Base-by-base conservation (phyloP, 2,329 filamentous ascomycete genomes). In the Xylariomycetidae sp. region DNA sequence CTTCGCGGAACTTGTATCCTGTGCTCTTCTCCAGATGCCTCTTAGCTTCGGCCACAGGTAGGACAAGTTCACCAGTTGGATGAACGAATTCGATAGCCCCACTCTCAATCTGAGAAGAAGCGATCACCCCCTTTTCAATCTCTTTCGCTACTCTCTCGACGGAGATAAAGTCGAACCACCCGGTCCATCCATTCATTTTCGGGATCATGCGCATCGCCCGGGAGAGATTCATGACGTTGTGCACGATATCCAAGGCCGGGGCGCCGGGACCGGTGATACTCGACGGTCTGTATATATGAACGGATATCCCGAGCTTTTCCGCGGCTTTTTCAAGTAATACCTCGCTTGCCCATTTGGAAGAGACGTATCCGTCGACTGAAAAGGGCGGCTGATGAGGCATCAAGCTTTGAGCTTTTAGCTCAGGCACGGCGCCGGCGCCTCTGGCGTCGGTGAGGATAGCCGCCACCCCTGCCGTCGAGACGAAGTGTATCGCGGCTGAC, bases 401-500 rank as follows among this genome's bases (percentile, higher is more conserved):
- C n/a, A n/a, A n/a, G n/a, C n/a, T n/a, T n/a, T n/a, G n/a, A n/a
- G n/a, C n/a, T n/a, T n/a, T n/a, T n/a, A n/a, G n/a, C n/a, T n/a
- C n/a, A n/a, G n/a, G n/a, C n/a, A n/a, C n/a, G n/a, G n/a, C n/a
- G n/a, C n/a, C n/a, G n/a, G n/a, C n/a, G n/a, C n/a, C n/a, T n/a
- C n/a, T n/a, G n/a, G n/a, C n/a, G n/a, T n/a, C n/a, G n/a, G n/a
- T n/a, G n/a, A n/a, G n/a, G n/a, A n/a, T n/a, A n/a, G n/a, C n/a
- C n/a, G 42, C 32, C 5, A 54, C 51, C 4, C 42, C 49, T 4
- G 38, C 49, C 2, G 51, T 53, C 1, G 61, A 66, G 6, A 64
- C 39, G 34, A 50, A 64, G 42, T 65, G 61, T 13, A 67, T 22
- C 1, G 61, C 8, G n/a, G n/a, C n/a, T n/a, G n/a, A n/a, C n/a